Evolutionary conservation across 805 yeast species (phyloP), one percentile per base, ranked within the genome.

Genomic region (Cyberlindnera sargentensis): DNA sequence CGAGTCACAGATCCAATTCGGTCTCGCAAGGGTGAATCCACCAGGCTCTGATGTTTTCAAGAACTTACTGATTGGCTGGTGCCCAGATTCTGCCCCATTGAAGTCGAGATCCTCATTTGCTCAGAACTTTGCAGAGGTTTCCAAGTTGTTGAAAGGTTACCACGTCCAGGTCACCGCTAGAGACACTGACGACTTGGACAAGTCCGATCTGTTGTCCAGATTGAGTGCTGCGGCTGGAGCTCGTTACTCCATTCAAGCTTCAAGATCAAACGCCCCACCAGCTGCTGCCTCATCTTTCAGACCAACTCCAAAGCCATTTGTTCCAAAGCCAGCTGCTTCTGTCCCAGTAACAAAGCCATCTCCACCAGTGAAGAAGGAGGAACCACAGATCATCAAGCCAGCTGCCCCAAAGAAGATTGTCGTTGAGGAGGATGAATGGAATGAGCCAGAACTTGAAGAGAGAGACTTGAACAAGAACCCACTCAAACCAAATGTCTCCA

Each of bases 81-180:
- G 95, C 67, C 99, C 99, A 6, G 98, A 93, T 63, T 86, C 91
- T 44, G 90, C 95, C 24, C 95, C 97, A 50, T 72, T 71, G 58
- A 84, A 81, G 59, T 71, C 82, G 27, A 76, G 88, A 55, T 75
- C 86, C 37, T 80, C 89, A 2, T 85, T 81, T 65, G 89, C 91
- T 27, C 67, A 78, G 47, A 85, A 84, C 63, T 81, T 84, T 52
- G 88, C 86, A 34, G 85, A 81, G 34, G 84, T 85, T 23, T 77
- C 89, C 27, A 78, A 73, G 46, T 70, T 78, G 23, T 71, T 85
- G 57, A 72, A 73, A 52, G 95, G 95, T 38, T 93, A 91, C 66
- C 99, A 93, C 61, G 90, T 93, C 43, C 97, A 93, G 65, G 81
- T 93, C 51, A 89, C 96, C 39, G 98, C 98, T n/a, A 80, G 98